phyloP scores from a whole-genome alignment of 1,284 basidiomycete genomes.

The Microbotryum scabiosae region DNA sequence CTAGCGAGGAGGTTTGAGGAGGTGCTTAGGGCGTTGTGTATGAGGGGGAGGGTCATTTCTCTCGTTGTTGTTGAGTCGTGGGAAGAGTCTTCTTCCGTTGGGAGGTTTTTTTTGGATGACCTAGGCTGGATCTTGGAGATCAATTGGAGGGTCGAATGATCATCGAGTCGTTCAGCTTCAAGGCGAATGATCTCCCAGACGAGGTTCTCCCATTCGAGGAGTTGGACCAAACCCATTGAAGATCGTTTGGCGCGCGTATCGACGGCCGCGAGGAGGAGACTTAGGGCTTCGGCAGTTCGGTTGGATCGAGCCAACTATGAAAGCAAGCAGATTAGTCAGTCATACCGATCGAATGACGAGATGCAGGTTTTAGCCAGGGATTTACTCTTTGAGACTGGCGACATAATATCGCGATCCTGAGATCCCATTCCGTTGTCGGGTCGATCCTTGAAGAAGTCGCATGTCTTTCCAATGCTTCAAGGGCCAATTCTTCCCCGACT shows the following conservation, averaged over 20 bases:
- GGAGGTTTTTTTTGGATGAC: background rate
- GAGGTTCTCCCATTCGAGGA: background rate
- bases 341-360: too few species aligned
- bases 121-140: background rate
- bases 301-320: background rate
- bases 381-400: too few species aligned
- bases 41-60: background rate
- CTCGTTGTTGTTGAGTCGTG: background rate
- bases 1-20: too few species aligned
- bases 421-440: too few species aligned
- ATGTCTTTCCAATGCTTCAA: too few species aligned
- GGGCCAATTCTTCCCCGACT: too few species aligned
- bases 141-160: background rate
- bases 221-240: conserved; percentile 1
- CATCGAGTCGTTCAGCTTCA: background rate
- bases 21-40: background rate
- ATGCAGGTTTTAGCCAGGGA: too few species aligned
- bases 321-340: background rate
- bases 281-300: background rate
- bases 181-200: background rate
- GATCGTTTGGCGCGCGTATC: background rate
- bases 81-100: too few species aligned
- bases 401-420: too few species aligned
- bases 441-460: too few species aligned
- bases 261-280: background rate